Evolutionary conservation across 352 stramenopile species (phyloP).

Genomic region (Phytophthora melonis): DNA sequence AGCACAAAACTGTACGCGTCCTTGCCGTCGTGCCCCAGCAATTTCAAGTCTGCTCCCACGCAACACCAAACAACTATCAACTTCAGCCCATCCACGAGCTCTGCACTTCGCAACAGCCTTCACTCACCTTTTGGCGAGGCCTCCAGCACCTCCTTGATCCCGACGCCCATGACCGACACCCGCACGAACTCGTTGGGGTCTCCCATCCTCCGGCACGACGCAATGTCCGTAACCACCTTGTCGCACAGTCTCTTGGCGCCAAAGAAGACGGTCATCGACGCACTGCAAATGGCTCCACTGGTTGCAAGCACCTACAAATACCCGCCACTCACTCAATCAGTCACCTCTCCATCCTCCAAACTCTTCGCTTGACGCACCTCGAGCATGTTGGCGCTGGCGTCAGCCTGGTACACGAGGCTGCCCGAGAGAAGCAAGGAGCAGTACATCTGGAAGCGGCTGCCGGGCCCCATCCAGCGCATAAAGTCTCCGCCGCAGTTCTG

Average conservation of each 20-base stretch:
- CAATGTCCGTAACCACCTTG: constrained; percentile 76
- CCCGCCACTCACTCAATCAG: constrained; percentile 18
- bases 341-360: not conserved
- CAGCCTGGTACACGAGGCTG: constrained; percentile 70
- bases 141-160: constrained; percentile 57
- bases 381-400: constrained; percentile 59
- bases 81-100: not conserved
- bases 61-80: constrained; percentile 1
- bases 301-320: constrained; percentile 49
- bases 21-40: constrained; percentile 60
- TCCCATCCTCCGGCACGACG: constrained; percentile 66
- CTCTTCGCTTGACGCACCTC: constrained; percentile 24
- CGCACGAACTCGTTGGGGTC: constrained; percentile 72
- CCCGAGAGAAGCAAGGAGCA: constrained; percentile 69
- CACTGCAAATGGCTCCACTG: constrained; percentile 70
- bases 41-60: constrained; percentile 54
- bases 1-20: constrained; percentile 74
- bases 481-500: constrained; percentile 54
- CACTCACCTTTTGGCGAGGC: constrained; percentile 56
- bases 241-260: constrained; percentile 77
- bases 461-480: constrained; percentile 70
- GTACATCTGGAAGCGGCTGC: constrained; percentile 80
- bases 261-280: constrained; percentile 74
- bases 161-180: constrained; percentile 56
- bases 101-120: not conserved